Conservation (phyloP, 768 basidiomycete genomes). For the Mycena capillaripes region DNA sequence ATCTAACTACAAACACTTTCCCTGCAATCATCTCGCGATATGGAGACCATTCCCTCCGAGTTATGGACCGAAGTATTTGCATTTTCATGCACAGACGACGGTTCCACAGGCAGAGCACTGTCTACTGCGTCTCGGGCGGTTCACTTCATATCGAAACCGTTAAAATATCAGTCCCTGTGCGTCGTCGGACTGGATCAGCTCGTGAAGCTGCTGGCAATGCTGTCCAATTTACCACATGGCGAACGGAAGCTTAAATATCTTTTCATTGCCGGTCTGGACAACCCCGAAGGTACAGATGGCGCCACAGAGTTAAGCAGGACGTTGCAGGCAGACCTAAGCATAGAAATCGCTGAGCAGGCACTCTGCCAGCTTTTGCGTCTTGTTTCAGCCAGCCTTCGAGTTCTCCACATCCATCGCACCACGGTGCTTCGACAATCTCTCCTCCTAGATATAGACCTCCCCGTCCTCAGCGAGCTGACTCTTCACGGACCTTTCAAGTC, state of each 20-base stretch:
- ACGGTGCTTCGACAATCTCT: background rate
- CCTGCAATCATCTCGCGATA: background rate
- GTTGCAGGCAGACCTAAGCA: background rate
- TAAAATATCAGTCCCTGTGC: conserved; percentile 25
- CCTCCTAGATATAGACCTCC: conserved; percentile 15
- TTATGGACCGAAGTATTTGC: conserved; percentile 15
- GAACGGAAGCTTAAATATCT: conserved; percentile 21
- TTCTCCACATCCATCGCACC: conserved; percentile 20
- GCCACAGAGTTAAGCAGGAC: background rate
- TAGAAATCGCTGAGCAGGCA: background rate
- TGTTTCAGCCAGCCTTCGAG: conserved; percentile 10
- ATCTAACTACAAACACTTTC: no score
- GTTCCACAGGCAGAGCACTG: conserved; percentile 8
- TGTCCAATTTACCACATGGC: conserved; percentile 6
- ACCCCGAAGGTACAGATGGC: background rate
- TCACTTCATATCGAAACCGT: conserved; percentile 10
- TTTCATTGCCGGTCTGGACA: conserved; percentile 17
- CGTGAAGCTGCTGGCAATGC: background rate
- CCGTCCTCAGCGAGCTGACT: conserved; percentile 2
- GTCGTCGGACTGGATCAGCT: conserved; percentile 4
- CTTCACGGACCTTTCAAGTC: conserved; percentile 18
- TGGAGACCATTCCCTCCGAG: conserved; percentile 6
- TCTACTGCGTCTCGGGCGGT: conserved; percentile 3
- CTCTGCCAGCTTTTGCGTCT: conserved; percentile 9
- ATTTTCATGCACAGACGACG: conserved; percentile 17